Conservation (phyloP, 805 yeast genomes). For the Candida schatavii region DNA sequence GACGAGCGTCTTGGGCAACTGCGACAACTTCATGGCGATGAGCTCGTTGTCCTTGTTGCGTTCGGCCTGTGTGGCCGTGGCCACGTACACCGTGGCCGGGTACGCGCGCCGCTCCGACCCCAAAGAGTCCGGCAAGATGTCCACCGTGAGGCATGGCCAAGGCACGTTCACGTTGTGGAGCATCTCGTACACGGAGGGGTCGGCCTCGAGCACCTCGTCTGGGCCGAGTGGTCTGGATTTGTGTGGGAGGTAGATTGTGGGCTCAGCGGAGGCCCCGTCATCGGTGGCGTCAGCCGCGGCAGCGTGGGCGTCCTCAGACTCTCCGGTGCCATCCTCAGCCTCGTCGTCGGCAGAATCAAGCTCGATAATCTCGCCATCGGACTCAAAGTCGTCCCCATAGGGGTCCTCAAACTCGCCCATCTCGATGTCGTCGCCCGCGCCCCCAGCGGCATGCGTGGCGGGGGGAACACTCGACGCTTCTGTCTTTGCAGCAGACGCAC, state of each 20-base stretch:
- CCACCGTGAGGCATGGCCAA: slow-evolving; percentile 96
- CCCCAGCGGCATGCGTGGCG: slow-evolving; percentile 19
- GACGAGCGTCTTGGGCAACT: slow-evolving; percentile 82
- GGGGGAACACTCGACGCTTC: slow-evolving; percentile 39
- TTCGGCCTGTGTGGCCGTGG: slow-evolving; percentile 93
- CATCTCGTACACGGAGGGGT: slow-evolving; percentile 95
- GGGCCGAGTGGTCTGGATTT: slow-evolving; percentile 88
- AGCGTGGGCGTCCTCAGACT: slow-evolving; percentile 29
- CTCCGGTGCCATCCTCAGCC: slow-evolving; percentile 43
- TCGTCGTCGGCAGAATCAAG: slow-evolving; percentile 50
- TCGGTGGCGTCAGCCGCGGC: slow-evolving; percentile 36
- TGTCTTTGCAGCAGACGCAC: slow-evolving; percentile 33
- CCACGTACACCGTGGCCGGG: slow-evolving; percentile 82
- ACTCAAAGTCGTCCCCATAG: slow-evolving; percentile 88
- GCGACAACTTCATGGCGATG: slow-evolving; percentile 76
- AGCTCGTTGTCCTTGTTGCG: slow-evolving; percentile 85
- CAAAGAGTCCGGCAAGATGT: slow-evolving; percentile 77
- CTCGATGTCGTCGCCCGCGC: slow-evolving; percentile 41
- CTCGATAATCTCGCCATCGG: slow-evolving; percentile 86
- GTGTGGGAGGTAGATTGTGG: slow-evolving; percentile 79
- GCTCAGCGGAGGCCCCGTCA: slow-evolving; percentile 30
- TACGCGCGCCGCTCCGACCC: slow-evolving; percentile 87
- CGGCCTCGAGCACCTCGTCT: slow-evolving; percentile 94
- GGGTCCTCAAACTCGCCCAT: slow-evolving; percentile 88
- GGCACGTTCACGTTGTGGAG: slow-evolving; percentile 88